phyloP scores from a whole-genome alignment of 23 red algal genomes.

The Agarophyton chilense region DNA sequence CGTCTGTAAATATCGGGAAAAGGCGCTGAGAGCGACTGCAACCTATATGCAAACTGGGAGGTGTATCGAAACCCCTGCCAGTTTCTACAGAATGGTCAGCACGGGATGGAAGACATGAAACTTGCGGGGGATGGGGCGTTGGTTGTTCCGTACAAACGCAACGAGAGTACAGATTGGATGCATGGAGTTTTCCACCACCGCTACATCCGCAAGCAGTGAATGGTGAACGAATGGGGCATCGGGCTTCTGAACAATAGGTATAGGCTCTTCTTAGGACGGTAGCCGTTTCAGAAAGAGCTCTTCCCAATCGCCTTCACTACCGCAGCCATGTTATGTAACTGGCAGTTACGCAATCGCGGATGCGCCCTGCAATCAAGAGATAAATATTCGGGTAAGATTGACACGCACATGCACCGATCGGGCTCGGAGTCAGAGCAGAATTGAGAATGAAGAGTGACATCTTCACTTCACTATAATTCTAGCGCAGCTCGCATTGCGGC shows the following conservation, averaged over 20 bases:
- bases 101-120: slow-evolving; percentile 35
- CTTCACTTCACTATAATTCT: no score
- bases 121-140: slow-evolving; percentile 3
- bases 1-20: not conserved
- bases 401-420: not conserved
- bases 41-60: slow-evolving; percentile 3
- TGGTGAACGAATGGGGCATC: slow-evolving; percentile 55
- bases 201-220: slow-evolving; percentile 22
- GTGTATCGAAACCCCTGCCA: not conserved
- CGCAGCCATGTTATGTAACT: slow-evolving; percentile 32
- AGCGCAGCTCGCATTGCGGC: no score
- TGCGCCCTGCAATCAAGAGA: slow-evolving; percentile 14
- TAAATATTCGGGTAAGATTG: not conserved
- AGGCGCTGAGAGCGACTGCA: slow-evolving; percentile 19
- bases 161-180: slow-evolving; percentile 32
- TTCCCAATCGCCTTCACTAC: slow-evolving; percentile 15
- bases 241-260: slow-evolving; percentile 45
- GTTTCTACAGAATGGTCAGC: slow-evolving; percentile 17
- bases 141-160: slow-evolving; percentile 36
- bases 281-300: slow-evolving; percentile 39
- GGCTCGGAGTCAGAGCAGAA: not conserved
- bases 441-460: not conserved
- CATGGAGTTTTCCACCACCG: not conserved
- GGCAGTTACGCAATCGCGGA: slow-evolving; percentile 9
- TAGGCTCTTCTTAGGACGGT: slow-evolving; percentile 37